Conservation (phyloP, 2,329 filamentous ascomycete genomes). For the Fusarium succisae region DNA sequence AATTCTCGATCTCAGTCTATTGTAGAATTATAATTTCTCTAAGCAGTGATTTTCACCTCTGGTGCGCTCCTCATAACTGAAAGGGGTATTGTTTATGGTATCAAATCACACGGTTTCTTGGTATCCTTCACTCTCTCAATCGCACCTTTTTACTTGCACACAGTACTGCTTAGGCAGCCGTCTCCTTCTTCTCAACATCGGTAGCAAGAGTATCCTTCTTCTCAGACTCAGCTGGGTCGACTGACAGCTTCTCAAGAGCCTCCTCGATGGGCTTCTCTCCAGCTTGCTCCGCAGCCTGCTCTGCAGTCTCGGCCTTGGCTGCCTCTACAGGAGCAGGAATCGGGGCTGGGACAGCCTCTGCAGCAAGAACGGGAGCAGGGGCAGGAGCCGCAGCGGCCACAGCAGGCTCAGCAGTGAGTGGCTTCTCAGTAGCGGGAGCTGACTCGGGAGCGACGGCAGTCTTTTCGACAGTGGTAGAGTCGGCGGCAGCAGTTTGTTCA, state of each 20-base stretch:
- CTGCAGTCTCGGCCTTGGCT: constrained; percentile 31
- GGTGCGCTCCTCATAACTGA: constrained; percentile 10
- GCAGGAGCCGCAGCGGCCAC: not conserved
- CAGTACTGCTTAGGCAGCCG: not conserved
- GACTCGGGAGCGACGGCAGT: not conserved
- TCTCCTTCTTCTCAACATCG: constrained; percentile 21
- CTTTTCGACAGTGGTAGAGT: not conserved
- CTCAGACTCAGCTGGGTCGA: constrained; percentile 11
- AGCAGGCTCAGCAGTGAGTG: not conserved
- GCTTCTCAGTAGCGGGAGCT: constrained; percentile 1
- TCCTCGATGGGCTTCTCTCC: constrained; percentile 34
- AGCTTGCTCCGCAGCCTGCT: constrained; percentile 20
- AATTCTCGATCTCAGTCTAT: constrained; percentile 11
- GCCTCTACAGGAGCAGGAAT: constrained; percentile 27
- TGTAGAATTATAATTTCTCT: constrained; percentile 21
- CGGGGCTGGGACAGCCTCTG: constrained; percentile 1
- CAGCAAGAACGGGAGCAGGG: not conserved
- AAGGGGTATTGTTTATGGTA: constrained; percentile 30
- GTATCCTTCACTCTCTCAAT: constrained; percentile 12
- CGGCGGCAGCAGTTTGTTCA: not conserved
- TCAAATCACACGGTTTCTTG: constrained; percentile 19
- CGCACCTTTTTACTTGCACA: not conserved
- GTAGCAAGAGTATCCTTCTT: constrained; percentile 9
- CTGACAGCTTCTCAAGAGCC: constrained; percentile 23
- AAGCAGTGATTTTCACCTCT: not conserved